These are phyloP conservation scores for Globomyces pollinis-pini DNA, from an alignment of 192 early-diverging fungal genomes.

Conservation along the genomic window DNA sequence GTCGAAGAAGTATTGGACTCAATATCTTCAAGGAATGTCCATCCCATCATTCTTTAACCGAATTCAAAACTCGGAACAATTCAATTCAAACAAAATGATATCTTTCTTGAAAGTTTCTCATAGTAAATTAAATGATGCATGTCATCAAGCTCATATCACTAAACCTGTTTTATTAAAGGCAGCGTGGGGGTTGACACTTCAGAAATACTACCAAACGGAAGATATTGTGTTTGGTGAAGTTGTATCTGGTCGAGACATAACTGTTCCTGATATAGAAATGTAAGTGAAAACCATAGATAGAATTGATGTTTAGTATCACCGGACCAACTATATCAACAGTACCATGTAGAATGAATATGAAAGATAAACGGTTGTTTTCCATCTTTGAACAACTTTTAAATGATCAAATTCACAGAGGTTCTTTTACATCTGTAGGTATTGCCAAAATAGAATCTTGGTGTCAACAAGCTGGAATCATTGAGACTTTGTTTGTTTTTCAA, in stretches of 20 bases:
- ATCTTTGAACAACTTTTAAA: neutral
- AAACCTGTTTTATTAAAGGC: conserved; percentile 9
- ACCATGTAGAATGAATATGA: neutral
- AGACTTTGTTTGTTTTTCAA: conserved; percentile 8
- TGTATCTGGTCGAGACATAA: conserved; percentile 16
- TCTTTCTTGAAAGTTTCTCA: too few species aligned
- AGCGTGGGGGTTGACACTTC: conserved; percentile 24
- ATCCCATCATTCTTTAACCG: neutral
- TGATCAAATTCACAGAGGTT: neutral
- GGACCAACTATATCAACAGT: neutral
- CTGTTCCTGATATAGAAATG: conserved; percentile 13
- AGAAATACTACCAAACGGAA: neutral
- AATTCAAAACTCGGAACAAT: too few species aligned
- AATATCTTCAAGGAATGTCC: conserved; percentile 6
- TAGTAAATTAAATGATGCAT: too few species aligned
- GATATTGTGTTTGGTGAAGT: conserved; percentile 23
- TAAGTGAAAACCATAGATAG: too few species aligned
- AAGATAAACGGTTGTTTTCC: neutral
- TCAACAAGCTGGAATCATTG: neutral
- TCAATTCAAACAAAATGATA: too few species aligned
- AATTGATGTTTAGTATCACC: too few species aligned
- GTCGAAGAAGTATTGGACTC: neutral
- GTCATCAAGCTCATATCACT: neutral
- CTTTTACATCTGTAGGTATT: neutral
- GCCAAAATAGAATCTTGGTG: neutral